Evolutionary conservation across 768 basidiomycete genomes (phyloP), one percentile per base, ranked within the genome.

Genomic region (Pisolithus marmoratus): DNA sequence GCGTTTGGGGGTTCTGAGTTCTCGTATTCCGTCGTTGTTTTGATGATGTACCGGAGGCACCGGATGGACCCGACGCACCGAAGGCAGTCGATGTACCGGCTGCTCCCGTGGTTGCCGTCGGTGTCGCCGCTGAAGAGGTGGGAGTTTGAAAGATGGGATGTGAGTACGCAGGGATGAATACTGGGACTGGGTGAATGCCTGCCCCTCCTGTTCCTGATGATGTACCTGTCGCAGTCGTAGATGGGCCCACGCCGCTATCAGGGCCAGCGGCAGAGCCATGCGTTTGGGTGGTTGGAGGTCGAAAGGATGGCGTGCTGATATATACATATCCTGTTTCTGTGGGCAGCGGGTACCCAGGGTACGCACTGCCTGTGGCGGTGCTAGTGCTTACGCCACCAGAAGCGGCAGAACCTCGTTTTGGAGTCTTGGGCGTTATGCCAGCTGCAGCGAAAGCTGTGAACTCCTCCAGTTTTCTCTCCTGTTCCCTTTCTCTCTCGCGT

Each of bases 1-100:
- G 77, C 1, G 76, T 81, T 19, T 65, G 67, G 3, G 72, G 70
- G 41, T 70, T 70, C 36, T 56, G 65, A 27, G 46, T 42, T 23
- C 47, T 55, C 2, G 52, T 48, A 20, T 51, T 53, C 22, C 54
- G 56, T 29, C 61, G 59, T 38, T 53, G 57, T 0, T 55, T 38
- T 2, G 66, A 61, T 0, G 66, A 67, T 5, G 60, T 17, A 12
- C 41, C 57, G 2, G 66, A 69, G 20, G 63, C 57, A 3, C 26
- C 34, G 14, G 34, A 34, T 14, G 34, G 34, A 15, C 34, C 29
- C 29, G 29, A 31, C 29, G 29, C 9, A 31, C 29, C 34, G 34
- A 14, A 34, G 3, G 34, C 14, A 34, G 34, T 14, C 14, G 34
- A 34, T 12, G 34, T 34, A 5, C 34, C 14, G 34, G 34, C 12